Percentiles rank a stretch among this genome's conserved stretches.
These are phyloP conservation scores for Tephrocybe sp. DNA, from an alignment of 768 basidiomycete genomes.

Conservation along the genomic window DNA sequence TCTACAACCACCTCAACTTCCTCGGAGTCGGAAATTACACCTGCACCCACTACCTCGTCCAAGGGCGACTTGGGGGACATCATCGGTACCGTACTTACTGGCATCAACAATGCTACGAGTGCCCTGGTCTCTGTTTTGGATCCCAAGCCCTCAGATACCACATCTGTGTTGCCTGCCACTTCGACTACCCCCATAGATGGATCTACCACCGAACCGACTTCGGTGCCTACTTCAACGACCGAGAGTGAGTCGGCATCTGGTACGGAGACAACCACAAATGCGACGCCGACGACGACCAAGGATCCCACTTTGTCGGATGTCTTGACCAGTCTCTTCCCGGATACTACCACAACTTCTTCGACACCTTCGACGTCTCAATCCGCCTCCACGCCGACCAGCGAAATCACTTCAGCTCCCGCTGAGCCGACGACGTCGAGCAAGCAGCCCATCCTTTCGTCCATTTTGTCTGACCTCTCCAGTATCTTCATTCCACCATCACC, in stretches of 20 bases:
- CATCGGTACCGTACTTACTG: conserved; percentile 7
- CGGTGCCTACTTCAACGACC: neutral
- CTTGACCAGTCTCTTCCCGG: neutral
- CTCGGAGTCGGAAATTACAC: neutral
- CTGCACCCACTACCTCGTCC: neutral
- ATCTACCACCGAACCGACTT: conserved; percentile 1
- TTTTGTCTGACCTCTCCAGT: neutral
- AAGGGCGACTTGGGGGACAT: conserved; percentile 6
- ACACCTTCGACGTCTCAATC: conserved; percentile 1
- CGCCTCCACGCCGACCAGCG: neutral
- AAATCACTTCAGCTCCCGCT: neutral
- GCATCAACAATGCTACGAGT: neutral
- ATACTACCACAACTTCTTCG: neutral
- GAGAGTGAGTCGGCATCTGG: conserved; percentile 8
- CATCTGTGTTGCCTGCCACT: neutral
- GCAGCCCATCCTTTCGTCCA: neutral
- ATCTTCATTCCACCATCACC: conserved; percentile 1
- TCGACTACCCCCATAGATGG: neutral
- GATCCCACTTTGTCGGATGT: neutral
- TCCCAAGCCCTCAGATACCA: neutral
- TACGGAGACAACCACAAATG: neutral
- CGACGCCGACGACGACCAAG: conserved; percentile 1
- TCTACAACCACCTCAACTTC: neutral
- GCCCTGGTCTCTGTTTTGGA: neutral
- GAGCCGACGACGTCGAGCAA: conserved; percentile 1